A percentile compares a stretch with the other conserved stretches of the same genome.
Conservation (phyloP, 202 grass and related monocot genomes). For the Schoenoplectus tabernaemontani region DNA sequence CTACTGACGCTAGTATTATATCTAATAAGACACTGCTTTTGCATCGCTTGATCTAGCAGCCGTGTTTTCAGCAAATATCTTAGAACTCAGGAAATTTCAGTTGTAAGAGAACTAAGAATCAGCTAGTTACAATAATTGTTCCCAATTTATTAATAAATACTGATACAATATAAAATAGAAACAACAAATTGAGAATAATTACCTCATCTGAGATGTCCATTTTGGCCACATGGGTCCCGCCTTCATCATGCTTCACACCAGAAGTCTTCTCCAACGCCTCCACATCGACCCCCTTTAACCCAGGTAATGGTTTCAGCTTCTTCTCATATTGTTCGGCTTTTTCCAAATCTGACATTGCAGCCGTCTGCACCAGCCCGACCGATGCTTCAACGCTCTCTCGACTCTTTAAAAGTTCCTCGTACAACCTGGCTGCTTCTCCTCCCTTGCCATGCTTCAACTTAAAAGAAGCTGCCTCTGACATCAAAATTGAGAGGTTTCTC, state of each 20-base stretch:
- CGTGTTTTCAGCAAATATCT: background rate
- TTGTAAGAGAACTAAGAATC: background rate
- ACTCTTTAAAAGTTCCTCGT: constrained; percentile 68
- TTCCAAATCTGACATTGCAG: constrained; percentile 58
- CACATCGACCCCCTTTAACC: constrained; percentile 64
- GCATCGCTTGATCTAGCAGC: background rate
- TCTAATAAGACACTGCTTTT: background rate
- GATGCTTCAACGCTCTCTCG: constrained; percentile 58
- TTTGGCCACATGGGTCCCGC: constrained; percentile 31
- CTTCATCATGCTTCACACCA: constrained; percentile 69
- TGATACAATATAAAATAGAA: background rate
- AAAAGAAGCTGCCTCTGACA: constrained; percentile 69
- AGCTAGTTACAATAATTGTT: background rate
- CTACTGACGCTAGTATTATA: too few species aligned
- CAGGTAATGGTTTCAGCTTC: constrained; percentile 65
- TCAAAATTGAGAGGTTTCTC: constrained; percentile 58
- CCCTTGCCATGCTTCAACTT: constrained; percentile 71
- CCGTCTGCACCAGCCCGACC: constrained; percentile 67
- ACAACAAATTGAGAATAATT: background rate
- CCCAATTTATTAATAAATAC: background rate
- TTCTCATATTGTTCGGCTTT: constrained; percentile 95
- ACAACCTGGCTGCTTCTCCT: constrained; percentile 65
- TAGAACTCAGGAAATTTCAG: background rate
- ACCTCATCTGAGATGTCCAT: constrained; percentile 54
- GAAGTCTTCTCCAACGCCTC: constrained; percentile 83